Base-by-base conservation (phyloP, 2,329 filamentous ascomycete genomes). In the Colletotrichum lindemuthianum region DNA sequence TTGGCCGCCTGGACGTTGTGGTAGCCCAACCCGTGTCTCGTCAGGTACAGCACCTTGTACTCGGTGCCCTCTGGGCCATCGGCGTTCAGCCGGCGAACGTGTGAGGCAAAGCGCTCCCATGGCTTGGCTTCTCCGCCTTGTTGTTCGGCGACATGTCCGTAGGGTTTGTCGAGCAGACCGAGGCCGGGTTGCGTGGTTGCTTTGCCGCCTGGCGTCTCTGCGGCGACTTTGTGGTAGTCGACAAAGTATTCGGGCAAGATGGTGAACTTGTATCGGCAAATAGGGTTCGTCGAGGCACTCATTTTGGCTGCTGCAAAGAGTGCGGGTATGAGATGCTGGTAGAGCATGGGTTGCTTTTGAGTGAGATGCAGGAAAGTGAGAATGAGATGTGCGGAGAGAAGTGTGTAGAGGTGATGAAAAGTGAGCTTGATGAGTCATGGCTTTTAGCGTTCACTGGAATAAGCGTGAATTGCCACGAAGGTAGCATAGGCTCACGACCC, bases 11-110 rank as follows among this genome's bases (percentile, higher is more conserved):
- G 84, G 56, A 76, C 75, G 61, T 82, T 81, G 52, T 82, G 78
- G 56, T 71, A 76, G 32, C 86, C 86, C 68, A 86, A 77, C 12
- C 87, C 86, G 70, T 89, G 87, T 12, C 87, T 81, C 24, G 83
- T 86, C 61, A 88, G 75, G 65, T 77, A 80, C 10, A 88, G 65
- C 11, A 88, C 77, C 60, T 85, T 84, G 74, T 87, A 89, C 12
- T 71, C 72, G n/a, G 81, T 79, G 56, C 77, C 79, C 4, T 73
- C 68, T 0, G 78, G 74, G 3, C 77, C 75, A 7, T 77, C 70
- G 9, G 74, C 59, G 70, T 86, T 86, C 47, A 87, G 72, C 33
- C 76, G 74, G 4, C 74, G 70, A 34, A 88, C 76, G 60, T 84
- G 82, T 33, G 77, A 69, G 2, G 75, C 70, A 40, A 88, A 82